Percentiles rank a stretch among this genome's conserved stretches.
These are phyloP conservation scores for Saturnispora sekii DNA, from an alignment of 805 yeast genomes.

Conservation along the genomic window DNA sequence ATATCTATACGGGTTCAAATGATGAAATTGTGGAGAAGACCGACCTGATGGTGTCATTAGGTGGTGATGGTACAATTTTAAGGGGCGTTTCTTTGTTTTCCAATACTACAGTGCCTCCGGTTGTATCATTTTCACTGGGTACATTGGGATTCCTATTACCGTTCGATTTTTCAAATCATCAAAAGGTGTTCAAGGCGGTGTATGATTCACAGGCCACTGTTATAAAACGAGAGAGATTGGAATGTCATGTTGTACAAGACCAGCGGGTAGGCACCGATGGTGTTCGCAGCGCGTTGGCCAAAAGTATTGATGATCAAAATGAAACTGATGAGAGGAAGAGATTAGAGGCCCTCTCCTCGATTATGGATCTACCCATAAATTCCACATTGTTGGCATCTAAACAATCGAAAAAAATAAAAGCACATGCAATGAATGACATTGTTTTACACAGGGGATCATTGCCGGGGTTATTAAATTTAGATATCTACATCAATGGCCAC, in stretches of 20 bases:
- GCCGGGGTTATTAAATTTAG: slow-evolving; percentile 77
- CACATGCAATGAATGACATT: slow-evolving; percentile 87
- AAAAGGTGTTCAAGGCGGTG: slow-evolving; percentile 53
- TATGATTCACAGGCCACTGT: slow-evolving; percentile 62
- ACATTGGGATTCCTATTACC: slow-evolving; percentile 86
- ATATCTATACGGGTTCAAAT: slow-evolving; percentile 47
- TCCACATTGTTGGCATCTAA: slow-evolving; percentile 11
- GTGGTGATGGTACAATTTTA: slow-evolving; percentile 94
- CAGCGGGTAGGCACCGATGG: neutral
- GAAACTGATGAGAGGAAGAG: slow-evolving; percentile 9
- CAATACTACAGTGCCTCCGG: slow-evolving; percentile 72
- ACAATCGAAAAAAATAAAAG: slow-evolving; percentile 12
- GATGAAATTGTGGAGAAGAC: slow-evolving; percentile 54
- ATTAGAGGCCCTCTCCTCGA: slow-evolving; percentile 8
- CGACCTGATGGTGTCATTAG: slow-evolving; percentile 76
- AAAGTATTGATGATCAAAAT: slow-evolving; percentile 5
- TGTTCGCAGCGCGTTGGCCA: slow-evolving; percentile 1
- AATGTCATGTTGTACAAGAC: slow-evolving; percentile 50
- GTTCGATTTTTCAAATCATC: slow-evolving; percentile 60
- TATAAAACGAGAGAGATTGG: slow-evolving; percentile 66
- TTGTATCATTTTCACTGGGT: slow-evolving; percentile 80
- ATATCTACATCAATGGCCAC: slow-evolving; percentile 76
- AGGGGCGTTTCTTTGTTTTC: slow-evolving; percentile 76
- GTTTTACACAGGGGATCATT: slow-evolving; percentile 80
- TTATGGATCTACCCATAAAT: slow-evolving; percentile 14